phyloP scores from a whole-genome alignment of 768 basidiomycete genomes.

The Calvatia gigantea region DNA sequence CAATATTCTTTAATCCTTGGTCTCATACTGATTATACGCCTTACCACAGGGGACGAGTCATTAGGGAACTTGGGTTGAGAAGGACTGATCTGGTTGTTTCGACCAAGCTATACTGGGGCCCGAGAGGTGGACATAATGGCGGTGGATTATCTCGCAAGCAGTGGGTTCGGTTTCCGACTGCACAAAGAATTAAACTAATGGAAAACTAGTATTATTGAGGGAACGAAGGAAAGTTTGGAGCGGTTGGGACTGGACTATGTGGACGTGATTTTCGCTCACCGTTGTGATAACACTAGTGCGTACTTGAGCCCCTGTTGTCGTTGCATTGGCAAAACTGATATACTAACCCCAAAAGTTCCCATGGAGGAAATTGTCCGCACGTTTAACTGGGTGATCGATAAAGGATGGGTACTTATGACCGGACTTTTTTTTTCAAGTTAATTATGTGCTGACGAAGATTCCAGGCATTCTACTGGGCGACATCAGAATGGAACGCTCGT shows the following conservation, averaged over 20 bases:
- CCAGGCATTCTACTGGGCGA: conserved; percentile 69
- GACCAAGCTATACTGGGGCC: conserved; percentile 83
- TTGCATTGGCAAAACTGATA: background rate
- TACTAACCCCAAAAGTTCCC: conserved; percentile 32
- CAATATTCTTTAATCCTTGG: background rate
- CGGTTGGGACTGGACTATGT: conserved; percentile 76
- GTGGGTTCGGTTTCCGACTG: conserved; percentile 40
- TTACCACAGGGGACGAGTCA: conserved; percentile 54
- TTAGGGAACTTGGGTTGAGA: conserved; percentile 66
- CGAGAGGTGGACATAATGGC: conserved; percentile 54
- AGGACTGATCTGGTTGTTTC: conserved; percentile 69
- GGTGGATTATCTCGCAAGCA: conserved; percentile 56
- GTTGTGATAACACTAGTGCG: conserved; percentile 51
- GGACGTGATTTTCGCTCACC: conserved; percentile 70
- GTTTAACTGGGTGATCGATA: conserved; percentile 74
- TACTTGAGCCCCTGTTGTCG: background rate
- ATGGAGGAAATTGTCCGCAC: conserved; percentile 81
- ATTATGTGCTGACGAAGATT: background rate
- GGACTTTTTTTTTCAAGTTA: conserved; percentile 2
- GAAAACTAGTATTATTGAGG: conserved; percentile 63
- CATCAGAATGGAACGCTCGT: conserved; percentile 73
- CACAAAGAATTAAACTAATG: background rate
- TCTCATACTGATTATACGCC: background rate
- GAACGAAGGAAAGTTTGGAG: conserved; percentile 59
- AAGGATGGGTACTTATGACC: conserved; percentile 57